Evolutionary conservation across 352 stramenopile species (phyloP).

Genomic region (Globisporangium nunn): DNA sequence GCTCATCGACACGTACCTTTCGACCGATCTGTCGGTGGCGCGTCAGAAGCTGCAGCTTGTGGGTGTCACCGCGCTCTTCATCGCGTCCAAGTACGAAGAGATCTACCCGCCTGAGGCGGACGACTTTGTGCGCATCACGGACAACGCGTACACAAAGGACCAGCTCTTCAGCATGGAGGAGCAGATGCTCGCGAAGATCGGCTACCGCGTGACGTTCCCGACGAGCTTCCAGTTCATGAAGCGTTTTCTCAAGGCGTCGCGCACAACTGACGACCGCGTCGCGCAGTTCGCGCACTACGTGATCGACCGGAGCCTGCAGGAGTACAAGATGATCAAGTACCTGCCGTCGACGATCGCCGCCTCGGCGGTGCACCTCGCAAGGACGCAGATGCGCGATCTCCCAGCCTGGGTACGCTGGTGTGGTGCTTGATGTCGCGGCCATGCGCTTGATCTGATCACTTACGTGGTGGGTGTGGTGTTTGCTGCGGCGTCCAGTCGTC

Average conservation of each 20-base stretch:
- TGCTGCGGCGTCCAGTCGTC: slow-evolving; percentile 29
- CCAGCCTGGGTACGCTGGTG: slow-evolving; percentile 61
- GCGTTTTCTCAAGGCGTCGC: slow-evolving; percentile 80
- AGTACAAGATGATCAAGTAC: slow-evolving; percentile 98
- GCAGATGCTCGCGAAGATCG: slow-evolving; percentile 57
- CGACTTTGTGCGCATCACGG: slow-evolving; percentile 97
- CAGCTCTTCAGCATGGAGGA: slow-evolving; percentile 83
- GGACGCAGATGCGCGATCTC: slow-evolving; percentile 65
- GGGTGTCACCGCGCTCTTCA: slow-evolving; percentile 93
- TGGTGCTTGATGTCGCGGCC: background rate
- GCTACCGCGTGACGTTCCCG: slow-evolving; percentile 78
- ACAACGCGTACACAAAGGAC: slow-evolving; percentile 90
- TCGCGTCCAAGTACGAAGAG: slow-evolving; percentile 98
- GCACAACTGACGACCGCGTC: slow-evolving; percentile 61
- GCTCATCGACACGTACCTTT: slow-evolving; percentile 77
- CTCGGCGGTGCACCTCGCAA: slow-evolving; percentile 95
- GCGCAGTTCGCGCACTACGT: slow-evolving; percentile 95
- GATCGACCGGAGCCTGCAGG: slow-evolving; percentile 97
- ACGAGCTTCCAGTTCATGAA: slow-evolving; percentile 85
- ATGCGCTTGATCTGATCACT: background rate
- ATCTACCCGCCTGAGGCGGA: slow-evolving; percentile 91
- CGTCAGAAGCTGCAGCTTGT: slow-evolving; percentile 93
- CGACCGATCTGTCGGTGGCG: slow-evolving; percentile 56
- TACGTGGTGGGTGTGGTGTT: slow-evolving; percentile 10
- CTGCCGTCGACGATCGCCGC: slow-evolving; percentile 96